A percentile compares a stretch with the other conserved stretches of the same genome.
phyloP scores from a whole-genome alignment of 129 eudicot genomes.

The Artemisia tridentata region DNA sequence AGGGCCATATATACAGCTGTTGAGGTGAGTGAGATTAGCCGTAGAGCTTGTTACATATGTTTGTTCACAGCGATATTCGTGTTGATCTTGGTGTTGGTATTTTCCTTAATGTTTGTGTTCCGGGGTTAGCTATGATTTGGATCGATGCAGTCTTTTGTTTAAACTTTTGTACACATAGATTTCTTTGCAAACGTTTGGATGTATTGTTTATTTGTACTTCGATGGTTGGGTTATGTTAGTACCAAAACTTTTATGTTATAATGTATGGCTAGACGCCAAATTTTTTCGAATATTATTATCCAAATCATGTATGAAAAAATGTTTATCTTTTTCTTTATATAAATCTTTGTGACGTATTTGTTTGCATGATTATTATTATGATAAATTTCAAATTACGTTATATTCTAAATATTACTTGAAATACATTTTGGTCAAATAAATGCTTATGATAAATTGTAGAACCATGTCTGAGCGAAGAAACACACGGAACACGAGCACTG shows the following conservation, averaged over 20 bases:
- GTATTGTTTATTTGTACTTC: neutral
- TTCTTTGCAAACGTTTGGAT: neutral
- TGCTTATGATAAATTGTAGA: no score
- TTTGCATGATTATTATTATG: no score
- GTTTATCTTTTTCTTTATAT: neutral
- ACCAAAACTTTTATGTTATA: neutral
- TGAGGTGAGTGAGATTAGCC: neutral
- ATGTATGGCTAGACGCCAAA: neutral
- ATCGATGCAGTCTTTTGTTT: neutral
- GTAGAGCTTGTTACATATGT: neutral
- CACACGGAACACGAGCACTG: no score
- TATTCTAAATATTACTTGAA: no score
- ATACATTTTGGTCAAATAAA: no score
- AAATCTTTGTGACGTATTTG: neutral
- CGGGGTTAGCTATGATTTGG: neutral
- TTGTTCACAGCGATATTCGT: neutral
- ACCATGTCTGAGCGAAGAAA: no score
- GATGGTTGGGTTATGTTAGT: neutral
- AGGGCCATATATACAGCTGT: no score
- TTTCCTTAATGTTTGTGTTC: neutral
- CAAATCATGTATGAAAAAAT: neutral
- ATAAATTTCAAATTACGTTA: no score
- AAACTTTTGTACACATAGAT: neutral
- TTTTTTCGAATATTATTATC: neutral
- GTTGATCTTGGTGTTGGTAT: neutral